Conservation (phyloP, 352 stramenopile species). For the Phytophthora citrophthora region DNA sequence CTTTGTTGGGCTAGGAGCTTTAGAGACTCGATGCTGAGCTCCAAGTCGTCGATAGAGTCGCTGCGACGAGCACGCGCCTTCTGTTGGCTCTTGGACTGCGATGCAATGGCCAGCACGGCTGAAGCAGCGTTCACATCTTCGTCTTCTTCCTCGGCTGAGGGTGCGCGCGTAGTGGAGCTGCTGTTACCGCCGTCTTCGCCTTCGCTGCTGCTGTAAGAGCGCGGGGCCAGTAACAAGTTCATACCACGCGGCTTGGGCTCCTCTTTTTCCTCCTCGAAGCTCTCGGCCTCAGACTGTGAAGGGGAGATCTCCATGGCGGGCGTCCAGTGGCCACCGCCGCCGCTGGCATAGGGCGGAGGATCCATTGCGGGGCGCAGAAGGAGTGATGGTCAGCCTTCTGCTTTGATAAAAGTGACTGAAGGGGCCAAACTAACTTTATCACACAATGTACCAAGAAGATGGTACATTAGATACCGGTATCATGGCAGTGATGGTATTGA, state of each 20-base stretch:
- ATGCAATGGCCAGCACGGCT: conserved; percentile 19
- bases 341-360: conserved; percentile 4
- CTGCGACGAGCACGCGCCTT: conserved; percentile 5
- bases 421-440: no score
- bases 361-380: background rate
- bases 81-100: conserved; percentile 7
- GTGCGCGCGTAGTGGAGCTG: background rate
- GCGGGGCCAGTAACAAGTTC: conserved; percentile 30
- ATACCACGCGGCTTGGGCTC: conserved; percentile 17
- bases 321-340: conserved; percentile 9
- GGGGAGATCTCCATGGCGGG: conserved; percentile 18
- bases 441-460: no score
- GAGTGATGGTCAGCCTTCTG: conserved; percentile 1
- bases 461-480: no score
- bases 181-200: conserved; percentile 15
- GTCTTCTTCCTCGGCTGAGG: conserved; percentile 10
- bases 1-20: conserved; percentile 36
- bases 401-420: conserved; percentile 13
- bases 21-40: conserved; percentile 41
- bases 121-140: conserved; percentile 21
- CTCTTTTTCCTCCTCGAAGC: conserved; percentile 20
- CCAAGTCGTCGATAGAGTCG: conserved; percentile 41
- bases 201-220: conserved; percentile 38
- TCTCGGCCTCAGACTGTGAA: conserved; percentile 15
- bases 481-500: no score